phyloP scores from a whole-genome alignment of 1,139 yeast species.

The Hansenula lynferdii region DNA sequence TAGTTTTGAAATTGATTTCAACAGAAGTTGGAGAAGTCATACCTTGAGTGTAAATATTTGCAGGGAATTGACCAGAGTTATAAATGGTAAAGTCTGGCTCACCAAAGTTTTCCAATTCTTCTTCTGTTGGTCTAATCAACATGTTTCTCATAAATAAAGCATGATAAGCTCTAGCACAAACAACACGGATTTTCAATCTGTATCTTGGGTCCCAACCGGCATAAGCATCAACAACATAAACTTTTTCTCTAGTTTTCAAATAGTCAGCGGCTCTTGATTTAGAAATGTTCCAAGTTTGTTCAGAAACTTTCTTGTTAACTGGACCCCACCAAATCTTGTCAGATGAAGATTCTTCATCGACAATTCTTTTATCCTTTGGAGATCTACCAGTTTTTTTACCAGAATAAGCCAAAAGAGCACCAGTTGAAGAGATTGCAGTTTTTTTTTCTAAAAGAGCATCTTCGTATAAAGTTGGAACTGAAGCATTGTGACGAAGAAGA shows the following conservation, averaged over 20 bases:
- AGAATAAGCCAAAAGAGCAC: conserved; percentile 94
- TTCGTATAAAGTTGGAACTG: conserved; percentile 90
- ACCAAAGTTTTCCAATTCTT: conserved; percentile 86
- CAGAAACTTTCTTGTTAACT: conserved; percentile 92
- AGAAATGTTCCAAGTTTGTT: conserved; percentile 92
- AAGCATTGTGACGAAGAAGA: conserved; percentile 70
- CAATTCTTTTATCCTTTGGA: conserved; percentile 97
- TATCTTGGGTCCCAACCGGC: conserved; percentile 99
- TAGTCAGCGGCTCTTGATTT: conserved; percentile 97
- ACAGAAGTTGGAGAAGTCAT: conserved; percentile 97
- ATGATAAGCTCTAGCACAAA: conserved; percentile 98
- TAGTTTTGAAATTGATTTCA: conserved; percentile 92
- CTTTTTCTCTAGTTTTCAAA: conserved; percentile 91
- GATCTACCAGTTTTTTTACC: conserved; percentile 98
- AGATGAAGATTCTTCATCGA: conserved; percentile 83
- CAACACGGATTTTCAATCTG: conserved; percentile 94
- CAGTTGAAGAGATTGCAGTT: conserved; percentile 88
- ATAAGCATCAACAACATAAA: conserved; percentile 92
- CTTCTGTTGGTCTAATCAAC: conserved; percentile 92
- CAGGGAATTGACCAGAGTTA: conserved; percentile 99
- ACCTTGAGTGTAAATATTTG: conserved; percentile 93
- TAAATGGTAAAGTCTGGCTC: conserved; percentile 98
- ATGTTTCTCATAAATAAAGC: conserved; percentile 97
- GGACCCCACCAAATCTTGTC: conserved; percentile 99
- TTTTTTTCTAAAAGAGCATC: conserved; percentile 89